Percentiles rank a stretch among this genome's conserved stretches.
phyloP scores from a whole-genome alignment of 768 basidiomycete species.

The Termitomyces sp. region DNA sequence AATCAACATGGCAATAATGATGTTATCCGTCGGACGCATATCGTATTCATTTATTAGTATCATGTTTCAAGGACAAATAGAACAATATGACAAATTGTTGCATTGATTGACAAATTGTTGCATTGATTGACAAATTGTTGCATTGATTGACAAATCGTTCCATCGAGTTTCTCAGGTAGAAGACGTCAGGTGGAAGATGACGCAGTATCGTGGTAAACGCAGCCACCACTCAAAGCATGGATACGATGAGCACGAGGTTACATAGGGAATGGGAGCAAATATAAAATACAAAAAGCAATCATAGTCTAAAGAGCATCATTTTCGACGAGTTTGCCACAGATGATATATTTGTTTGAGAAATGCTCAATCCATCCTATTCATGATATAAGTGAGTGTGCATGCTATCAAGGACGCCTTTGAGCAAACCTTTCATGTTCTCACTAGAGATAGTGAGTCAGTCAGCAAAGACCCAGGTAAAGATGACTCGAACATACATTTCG shows the following conservation, averaged over 20 bases:
- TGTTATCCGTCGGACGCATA: no score
- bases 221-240: neutral
- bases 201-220: neutral
- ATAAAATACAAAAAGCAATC: neutral
- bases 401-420: neutral
- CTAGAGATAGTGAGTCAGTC: constrained; percentile 33
- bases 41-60: no score
- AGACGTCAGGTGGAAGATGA: no score
- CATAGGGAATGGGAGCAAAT: neutral
- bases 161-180: neutral
- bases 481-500: constrained; percentile 67
- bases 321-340: constrained; percentile 86
- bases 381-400: constrained; percentile 1
- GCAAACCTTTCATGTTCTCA: constrained; percentile 88
- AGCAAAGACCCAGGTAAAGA: neutral
- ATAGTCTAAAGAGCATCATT: constrained; percentile 49
- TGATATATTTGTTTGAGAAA: constrained; percentile 88
- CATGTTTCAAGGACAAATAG: no score
- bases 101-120: neutral
- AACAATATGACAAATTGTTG: no score
- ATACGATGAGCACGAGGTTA: neutral
- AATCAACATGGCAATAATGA: no score
- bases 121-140: neutral
- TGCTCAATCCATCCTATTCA: constrained; percentile 86
- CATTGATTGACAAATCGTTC: neutral